phyloP scores from a whole-genome alignment of 1,284 basidiomycete species.

The Sanguinoderma infundibulare region DNA sequence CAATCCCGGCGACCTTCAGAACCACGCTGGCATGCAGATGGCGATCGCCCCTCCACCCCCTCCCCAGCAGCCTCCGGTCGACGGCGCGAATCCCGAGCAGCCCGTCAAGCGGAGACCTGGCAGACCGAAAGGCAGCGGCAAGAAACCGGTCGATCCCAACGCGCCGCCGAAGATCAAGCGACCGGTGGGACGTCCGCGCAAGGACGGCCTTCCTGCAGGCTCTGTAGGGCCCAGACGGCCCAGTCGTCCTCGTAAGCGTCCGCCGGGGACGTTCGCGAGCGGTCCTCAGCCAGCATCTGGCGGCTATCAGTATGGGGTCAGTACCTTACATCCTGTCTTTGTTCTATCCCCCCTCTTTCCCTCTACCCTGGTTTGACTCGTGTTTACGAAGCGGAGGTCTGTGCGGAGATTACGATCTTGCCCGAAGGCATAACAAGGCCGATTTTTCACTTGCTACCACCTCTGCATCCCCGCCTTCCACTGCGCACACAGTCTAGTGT shows the following conservation, averaged over 20 bases:
- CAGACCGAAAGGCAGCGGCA: conserved; percentile 58
- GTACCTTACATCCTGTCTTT: conserved; percentile 1
- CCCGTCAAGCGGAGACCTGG: conserved; percentile 45
- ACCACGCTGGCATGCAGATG: conserved; percentile 20
- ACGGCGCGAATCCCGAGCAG: conserved; percentile 27
- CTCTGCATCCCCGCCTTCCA: not conserved
- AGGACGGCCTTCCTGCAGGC: conserved; percentile 62
- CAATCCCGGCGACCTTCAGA: conserved; percentile 18
- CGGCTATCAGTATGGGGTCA: conserved; percentile 28
- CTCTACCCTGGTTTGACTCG: not conserved
- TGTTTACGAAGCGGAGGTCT: too few relatives aligned
- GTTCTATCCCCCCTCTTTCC: not conserved
- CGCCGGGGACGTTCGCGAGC: conserved; percentile 39
- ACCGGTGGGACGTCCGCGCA: conserved; percentile 58
- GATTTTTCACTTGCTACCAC: not conserved
- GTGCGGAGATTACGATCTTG: not conserved
- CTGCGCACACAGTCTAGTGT: not conserved
- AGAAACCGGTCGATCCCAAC: conserved; percentile 49
- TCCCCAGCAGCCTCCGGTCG: conserved; percentile 18
- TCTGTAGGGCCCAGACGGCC: conserved; percentile 45
- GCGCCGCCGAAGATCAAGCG: conserved; percentile 50
- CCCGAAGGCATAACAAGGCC: not conserved
- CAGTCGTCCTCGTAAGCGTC: conserved; percentile 44
- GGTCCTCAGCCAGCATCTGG: conserved; percentile 26
- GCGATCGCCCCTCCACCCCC: conserved; percentile 17